Evolutionary conservation across 495 filamentous ascomycete genomes (phyloP).

Genomic region (Hypoxylon trugodes): DNA sequence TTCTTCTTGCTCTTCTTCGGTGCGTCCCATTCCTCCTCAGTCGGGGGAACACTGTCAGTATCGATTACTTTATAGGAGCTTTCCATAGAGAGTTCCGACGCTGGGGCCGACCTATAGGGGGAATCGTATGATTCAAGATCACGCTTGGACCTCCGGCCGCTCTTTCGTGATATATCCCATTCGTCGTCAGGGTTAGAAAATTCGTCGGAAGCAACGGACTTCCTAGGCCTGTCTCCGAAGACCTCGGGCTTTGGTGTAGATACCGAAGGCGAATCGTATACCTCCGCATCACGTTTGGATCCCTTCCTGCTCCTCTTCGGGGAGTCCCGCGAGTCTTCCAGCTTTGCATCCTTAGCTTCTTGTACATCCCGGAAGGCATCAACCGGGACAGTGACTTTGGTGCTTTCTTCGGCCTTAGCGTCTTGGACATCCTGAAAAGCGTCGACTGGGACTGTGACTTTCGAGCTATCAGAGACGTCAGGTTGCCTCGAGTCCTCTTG

Average conservation of each 20-base stretch:
- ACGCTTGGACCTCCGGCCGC: slow-evolving; percentile 18
- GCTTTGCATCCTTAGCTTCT: slow-evolving; percentile 14
- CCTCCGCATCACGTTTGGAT: slow-evolving; percentile 33
- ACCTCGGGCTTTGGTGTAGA: background rate
- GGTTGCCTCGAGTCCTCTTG: slow-evolving; percentile 36
- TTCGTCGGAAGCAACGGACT: background rate
- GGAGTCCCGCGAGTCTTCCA: slow-evolving; percentile 35
- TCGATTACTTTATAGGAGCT: slow-evolving; percentile 40
- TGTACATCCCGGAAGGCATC: slow-evolving; percentile 40
- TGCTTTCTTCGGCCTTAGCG: slow-evolving; percentile 9
- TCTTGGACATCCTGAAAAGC: slow-evolving; percentile 41
- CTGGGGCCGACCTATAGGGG: slow-evolving; percentile 26
- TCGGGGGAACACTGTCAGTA: slow-evolving; percentile 30
- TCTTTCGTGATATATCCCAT: slow-evolving; percentile 10
- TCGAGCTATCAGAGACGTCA: slow-evolving; percentile 23
- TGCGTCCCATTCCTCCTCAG: slow-evolving; percentile 45
- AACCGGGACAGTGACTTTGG: slow-evolving; percentile 33
- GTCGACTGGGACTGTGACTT: slow-evolving; percentile 41
- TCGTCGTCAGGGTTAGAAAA: slow-evolving; percentile 7
- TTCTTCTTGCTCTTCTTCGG: slow-evolving; percentile 43
- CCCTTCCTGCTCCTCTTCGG: slow-evolving; percentile 38
- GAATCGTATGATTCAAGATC: slow-evolving; percentile 42
- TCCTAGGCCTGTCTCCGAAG: background rate
- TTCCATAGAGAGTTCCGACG: slow-evolving; percentile 43
- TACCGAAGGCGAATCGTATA: slow-evolving; percentile 10